Evolutionary conservation across 176 grass and related monocot species (phyloP).

Genomic region (Panicum miliaceum): DNA sequence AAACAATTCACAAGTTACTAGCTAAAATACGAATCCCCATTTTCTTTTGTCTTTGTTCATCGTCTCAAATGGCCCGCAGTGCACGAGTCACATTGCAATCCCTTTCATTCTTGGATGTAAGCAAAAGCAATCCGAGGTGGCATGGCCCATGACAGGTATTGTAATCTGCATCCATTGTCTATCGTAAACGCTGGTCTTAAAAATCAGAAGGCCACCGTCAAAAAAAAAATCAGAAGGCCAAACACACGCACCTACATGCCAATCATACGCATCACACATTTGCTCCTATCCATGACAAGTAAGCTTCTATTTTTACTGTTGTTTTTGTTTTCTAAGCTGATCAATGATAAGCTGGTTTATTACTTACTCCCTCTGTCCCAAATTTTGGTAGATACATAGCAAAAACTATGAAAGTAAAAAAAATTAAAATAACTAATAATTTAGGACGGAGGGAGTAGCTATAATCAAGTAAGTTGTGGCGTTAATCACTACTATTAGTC

Average conservation of each 20-base stretch:
- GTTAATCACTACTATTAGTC: neutral
- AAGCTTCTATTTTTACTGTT: neutral
- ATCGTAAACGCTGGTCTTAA: neutral
- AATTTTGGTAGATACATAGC: too few species aligned
- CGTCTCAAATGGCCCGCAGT: neutral
- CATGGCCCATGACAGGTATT: slow-evolving; percentile 12
- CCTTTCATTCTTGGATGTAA: slow-evolving; percentile 17
- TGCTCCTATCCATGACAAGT: neutral
- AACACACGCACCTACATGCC: slow-evolving; percentile 9
- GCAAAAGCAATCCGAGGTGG: slow-evolving; percentile 23
- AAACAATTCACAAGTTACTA: neutral
- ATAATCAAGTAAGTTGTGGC: neutral
- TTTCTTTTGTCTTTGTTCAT: neutral
- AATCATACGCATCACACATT: slow-evolving; percentile 13
- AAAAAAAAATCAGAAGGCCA: too few species aligned
- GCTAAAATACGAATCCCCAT: neutral
- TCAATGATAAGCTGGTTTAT: neutral
- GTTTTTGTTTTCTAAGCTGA: neutral
- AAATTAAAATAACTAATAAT: too few species aligned
- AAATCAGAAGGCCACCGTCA: neutral
- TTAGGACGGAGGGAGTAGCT: too few species aligned
- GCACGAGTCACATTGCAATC: neutral
- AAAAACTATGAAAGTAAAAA: too few species aligned
- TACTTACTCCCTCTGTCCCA: too few species aligned
- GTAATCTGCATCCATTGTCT: slow-evolving; percentile 1